Conservation (phyloP, 106 monocot genomes). For the Dactylorhiza incarnata region DNA sequence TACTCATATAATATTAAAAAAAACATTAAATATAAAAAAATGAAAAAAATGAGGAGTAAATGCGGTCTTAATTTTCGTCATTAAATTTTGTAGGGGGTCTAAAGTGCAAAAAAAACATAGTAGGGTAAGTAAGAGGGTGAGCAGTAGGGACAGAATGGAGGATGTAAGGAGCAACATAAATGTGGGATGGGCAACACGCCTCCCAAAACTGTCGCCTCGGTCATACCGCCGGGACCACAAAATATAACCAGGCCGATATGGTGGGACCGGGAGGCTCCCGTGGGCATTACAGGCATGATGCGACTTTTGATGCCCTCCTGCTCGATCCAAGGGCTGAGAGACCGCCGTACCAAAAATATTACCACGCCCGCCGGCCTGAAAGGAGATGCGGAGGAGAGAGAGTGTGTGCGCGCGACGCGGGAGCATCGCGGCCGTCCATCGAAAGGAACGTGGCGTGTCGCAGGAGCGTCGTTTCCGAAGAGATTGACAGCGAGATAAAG, state of each 20-base stretch:
- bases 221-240: not conserved
- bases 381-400: not conserved
- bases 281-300: not conserved
- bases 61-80: not conserved
- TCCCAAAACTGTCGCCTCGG: not conserved
- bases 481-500: not conserved
- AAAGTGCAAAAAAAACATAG: too few relatives aligned
- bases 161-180: not conserved
- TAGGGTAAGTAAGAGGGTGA: too few relatives aligned
- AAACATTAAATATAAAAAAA: not conserved
- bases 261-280: slow-evolving; percentile 1
- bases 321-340: not conserved
- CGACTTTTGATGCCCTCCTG: not conserved
- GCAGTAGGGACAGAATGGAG: slow-evolving; percentile 3
- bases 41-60: not conserved
- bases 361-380: not conserved
- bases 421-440: not conserved
- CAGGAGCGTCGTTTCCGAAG: not conserved
- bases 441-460: not conserved
- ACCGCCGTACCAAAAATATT: not conserved
- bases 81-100: too few relatives aligned
- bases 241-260: slow-evolving; percentile 3
- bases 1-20: too few relatives aligned
- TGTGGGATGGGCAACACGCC: not conserved
- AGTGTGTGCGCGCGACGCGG: not conserved